Evolutionary conservation across 192 early-diverging fungal species (phyloP).

Genomic region (Lobosporangium transversale): DNA sequence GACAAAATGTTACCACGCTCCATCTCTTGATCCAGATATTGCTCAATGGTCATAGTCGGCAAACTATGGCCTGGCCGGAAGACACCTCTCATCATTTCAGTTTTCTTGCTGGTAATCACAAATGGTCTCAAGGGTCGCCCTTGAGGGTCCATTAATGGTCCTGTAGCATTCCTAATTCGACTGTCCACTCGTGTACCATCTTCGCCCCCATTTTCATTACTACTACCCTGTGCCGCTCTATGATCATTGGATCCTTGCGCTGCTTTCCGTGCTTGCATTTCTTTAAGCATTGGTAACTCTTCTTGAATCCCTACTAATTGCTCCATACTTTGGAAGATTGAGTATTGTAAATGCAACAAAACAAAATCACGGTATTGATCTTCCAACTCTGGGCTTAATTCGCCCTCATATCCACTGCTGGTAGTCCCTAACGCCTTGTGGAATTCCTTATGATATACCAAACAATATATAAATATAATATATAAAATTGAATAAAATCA

Average conservation of each 20-base stretch:
- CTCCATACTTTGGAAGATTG: conserved; percentile 78
- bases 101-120: conserved; percentile 81
- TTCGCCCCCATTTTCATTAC: conserved; percentile 26
- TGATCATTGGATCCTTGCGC: conserved; percentile 23
- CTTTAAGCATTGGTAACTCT: conserved; percentile 82
- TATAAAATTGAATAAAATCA: too few species aligned
- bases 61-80: conserved; percentile 87
- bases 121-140: conserved; percentile 85
- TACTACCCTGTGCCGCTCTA: conserved; percentile 13
- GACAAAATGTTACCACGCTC: conserved; percentile 89
- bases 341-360: conserved; percentile 76
- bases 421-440: conserved; percentile 42
- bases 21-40: conserved; percentile 89
- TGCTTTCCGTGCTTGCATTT: conserved; percentile 71
- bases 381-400: conserved; percentile 62
- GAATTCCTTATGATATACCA: conserved; percentile 17
- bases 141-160: conserved; percentile 62
- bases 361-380: conserved; percentile 82
- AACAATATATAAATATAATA: not conserved
- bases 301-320: conserved; percentile 74
- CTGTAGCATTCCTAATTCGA: conserved; percentile 44
- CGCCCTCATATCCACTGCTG: conserved; percentile 33
- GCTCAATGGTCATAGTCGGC: conserved; percentile 97
- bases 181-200: conserved; percentile 33
- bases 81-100: conserved; percentile 79